A percentile compares a stretch with the other conserved stretches of the same genome.
Evolutionary conservation across 1,284 basidiomycete species (phyloP).

Genomic region (Cronartium quercuum): DNA sequence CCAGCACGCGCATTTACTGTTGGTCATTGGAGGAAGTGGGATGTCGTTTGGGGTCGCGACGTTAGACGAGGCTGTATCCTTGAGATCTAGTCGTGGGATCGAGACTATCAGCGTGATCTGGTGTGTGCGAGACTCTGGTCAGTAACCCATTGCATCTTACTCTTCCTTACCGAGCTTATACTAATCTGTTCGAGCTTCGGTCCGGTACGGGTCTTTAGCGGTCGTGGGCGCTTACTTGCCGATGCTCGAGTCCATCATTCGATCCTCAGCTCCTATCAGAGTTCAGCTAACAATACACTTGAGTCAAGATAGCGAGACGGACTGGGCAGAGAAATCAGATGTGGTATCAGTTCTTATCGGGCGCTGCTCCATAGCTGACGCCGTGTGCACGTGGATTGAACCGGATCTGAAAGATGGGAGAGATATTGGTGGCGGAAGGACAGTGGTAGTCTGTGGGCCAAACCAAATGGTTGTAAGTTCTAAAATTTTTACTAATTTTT

Average conservation of each 20-base stretch:
- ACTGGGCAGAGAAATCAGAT: not conserved
- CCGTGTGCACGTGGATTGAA: not conserved
- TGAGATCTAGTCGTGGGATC: not conserved
- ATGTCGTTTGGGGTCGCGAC: not conserved
- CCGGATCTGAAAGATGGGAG: not conserved
- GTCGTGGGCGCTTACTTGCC: not conserved
- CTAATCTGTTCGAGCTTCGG: not conserved
- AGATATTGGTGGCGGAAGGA: not conserved
- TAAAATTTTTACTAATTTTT: not conserved
- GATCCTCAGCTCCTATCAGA: not conserved
- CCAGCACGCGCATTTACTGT: not conserved
- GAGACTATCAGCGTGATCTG: not conserved
- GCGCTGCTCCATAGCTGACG: not conserved
- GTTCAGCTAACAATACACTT: not conserved
- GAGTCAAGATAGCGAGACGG: not conserved
- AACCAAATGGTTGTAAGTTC: constrained; percentile 5
- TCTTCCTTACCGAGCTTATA: too few relatives aligned
- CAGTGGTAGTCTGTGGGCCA: not conserved
- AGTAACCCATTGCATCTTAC: not conserved
- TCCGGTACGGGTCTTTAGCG: not conserved
- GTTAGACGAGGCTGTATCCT: not conserved
- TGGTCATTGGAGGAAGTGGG: constrained; percentile 2
- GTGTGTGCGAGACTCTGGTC: not conserved
- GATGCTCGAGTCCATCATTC: not conserved
- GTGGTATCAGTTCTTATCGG: not conserved